Conservation (phyloP, 2,329 filamentous ascomycete species). For the Kalmusia sp. region DNA sequence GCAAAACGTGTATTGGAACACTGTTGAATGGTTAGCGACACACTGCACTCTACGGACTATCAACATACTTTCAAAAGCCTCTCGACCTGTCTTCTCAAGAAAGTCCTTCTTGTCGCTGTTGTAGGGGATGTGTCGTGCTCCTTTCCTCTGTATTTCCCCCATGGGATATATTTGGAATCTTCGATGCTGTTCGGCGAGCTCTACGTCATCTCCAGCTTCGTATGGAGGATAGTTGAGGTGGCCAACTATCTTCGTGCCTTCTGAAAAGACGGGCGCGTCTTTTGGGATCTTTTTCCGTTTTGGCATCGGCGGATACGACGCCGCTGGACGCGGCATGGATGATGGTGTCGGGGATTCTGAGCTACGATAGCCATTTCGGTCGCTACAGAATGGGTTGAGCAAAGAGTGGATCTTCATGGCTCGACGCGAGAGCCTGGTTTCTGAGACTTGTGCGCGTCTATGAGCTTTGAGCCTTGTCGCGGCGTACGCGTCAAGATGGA, state of each 20-base stretch:
- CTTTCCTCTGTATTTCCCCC: conserved; percentile 61
- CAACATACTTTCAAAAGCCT: conserved; percentile 82
- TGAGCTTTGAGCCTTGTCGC: conserved; percentile 20
- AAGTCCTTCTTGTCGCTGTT: conserved; percentile 94
- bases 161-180: conserved; percentile 72
- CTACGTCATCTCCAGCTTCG: conserved; percentile 64
- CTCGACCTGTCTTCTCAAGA: conserved; percentile 81
- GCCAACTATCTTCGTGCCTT: conserved; percentile 66
- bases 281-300: conserved; percentile 67
- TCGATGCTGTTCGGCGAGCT: conserved; percentile 64
- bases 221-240: conserved; percentile 76
- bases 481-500: conserved; percentile 24
- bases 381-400: conserved; percentile 45
- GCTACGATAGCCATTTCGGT: conserved; percentile 20
- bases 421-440: background rate
- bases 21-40: conserved; percentile 53
- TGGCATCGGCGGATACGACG: conserved; percentile 13
- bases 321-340: conserved; percentile 13
- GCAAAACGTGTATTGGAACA: conserved; percentile 84
- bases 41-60: background rate
- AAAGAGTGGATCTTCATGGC: conserved; percentile 50
- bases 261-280: conserved; percentile 68
- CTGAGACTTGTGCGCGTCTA: conserved; percentile 6
- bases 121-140: conserved; percentile 79
- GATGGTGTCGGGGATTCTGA: conserved; percentile 21